A percentile compares a stretch with the other conserved stretches of the same genome.
Conservation (phyloP, 352 stramenopile genomes). For the Globisporangium nagaii region DNA sequence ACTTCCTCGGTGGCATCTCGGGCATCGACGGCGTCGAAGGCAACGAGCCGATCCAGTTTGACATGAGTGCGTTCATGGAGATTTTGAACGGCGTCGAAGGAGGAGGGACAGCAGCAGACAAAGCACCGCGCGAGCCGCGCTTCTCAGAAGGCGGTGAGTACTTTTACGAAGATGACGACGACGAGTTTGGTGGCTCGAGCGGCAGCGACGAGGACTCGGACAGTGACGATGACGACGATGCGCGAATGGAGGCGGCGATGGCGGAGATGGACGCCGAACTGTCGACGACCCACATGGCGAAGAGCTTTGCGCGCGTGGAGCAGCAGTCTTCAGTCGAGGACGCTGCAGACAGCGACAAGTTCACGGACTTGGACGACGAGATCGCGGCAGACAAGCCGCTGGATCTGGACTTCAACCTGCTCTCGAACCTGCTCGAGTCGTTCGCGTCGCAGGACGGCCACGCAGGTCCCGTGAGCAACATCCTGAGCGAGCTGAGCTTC, state of each 20-base stretch:
- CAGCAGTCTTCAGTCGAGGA: neutral
- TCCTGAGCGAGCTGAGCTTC: constrained; percentile 59
- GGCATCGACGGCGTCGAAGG: constrained; percentile 65
- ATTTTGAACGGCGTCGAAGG: constrained; percentile 35
- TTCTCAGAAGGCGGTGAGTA: constrained; percentile 9
- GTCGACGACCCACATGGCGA: constrained; percentile 34
- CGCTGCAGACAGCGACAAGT: neutral
- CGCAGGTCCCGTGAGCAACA: constrained; percentile 67
- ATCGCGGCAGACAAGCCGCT: constrained; percentile 35
- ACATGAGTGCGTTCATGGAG: constrained; percentile 65
- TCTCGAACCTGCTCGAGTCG: constrained; percentile 79
- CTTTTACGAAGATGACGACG: constrained; percentile 18
- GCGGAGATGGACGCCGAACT: constrained; percentile 76
- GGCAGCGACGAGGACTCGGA: constrained; percentile 28
- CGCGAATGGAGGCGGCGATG: constrained; percentile 51
- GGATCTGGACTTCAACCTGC: constrained; percentile 78
- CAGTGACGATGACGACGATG: constrained; percentile 28
- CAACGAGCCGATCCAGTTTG: constrained; percentile 48
- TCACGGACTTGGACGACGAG: constrained; percentile 11
- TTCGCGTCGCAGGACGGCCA: constrained; percentile 73
- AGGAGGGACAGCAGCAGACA: neutral
- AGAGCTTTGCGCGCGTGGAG: constrained; percentile 47
- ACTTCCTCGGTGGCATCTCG: constrained; percentile 60
- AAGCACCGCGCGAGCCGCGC: constrained; percentile 3
- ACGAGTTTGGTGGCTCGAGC: constrained; percentile 14